Evolutionary conservation across 73 alveolate genomes (phyloP), one percentile per base, ranked within the genome.

Genomic region (Blepharisma stoltei): DNA sequence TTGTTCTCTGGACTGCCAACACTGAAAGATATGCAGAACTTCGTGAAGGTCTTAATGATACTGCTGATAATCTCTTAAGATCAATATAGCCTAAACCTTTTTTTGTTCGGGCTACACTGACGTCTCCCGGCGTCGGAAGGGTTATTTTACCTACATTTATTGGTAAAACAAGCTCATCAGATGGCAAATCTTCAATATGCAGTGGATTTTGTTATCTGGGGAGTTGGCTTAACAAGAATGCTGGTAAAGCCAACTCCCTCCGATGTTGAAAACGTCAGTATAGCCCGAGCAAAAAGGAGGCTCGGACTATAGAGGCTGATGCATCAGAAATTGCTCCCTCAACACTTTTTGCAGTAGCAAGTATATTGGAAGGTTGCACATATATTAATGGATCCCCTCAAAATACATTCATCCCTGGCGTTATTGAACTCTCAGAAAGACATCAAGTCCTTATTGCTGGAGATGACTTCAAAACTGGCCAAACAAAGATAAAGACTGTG

Each of bases 1-100:
- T 92, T 70, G 90, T 92, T 52, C 85, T 92, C 70, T 92, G 98
- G 98, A 92, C 95, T 54, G 98, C 94, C 54, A 92, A 92, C 75
- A 92, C 98, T 55, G 98, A 92, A 81, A 80, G 95, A 79, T 89
- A 82, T 78, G 80, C 94, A 80, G 88, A 80, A 78, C 80, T 86
- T 7, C 81, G 86, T 25, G 80, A 79, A 25, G 90, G 81, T 43
- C 71, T 90, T 54, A 92, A 92, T 81, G 93, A 88, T 45, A 87
- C 96, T 46, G 96, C 95, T 37, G 98, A 89, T 37, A 60, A 76
- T 7, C 81, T 86, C 54, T 21, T 83, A 44, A 83, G 70, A 71
- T 73, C 93, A 14, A 82, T n/a, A n/a, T n/a, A n/a, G n/a, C n/a
- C n/a, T n/a, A n/a, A n/a, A n/a, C n/a, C n/a, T n/a, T n/a, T n/a